Conservation (phyloP, 2,329 filamentous ascomycete species). For the Didymella lethalis region DNA sequence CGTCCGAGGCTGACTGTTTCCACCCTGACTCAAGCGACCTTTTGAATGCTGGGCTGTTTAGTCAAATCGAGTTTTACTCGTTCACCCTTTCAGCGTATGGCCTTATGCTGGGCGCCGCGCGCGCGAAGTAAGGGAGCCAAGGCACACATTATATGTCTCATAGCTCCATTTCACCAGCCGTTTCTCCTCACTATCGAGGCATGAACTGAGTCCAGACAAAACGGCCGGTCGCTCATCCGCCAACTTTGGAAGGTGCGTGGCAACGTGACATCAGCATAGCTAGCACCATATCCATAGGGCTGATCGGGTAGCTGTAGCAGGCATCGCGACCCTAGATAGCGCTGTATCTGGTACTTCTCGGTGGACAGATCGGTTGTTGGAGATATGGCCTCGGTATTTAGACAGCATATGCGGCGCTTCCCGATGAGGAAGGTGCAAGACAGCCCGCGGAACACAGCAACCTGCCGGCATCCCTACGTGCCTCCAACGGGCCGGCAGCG, state of each 20-base stretch:
- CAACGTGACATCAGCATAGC: constrained; percentile 16
- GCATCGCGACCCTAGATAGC: neutral
- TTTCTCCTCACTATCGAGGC: constrained; percentile 4
- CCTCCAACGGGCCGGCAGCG: neutral
- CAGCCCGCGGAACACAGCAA: constrained; percentile 6
- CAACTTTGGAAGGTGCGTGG: constrained; percentile 13
- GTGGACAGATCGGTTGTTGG: constrained; percentile 4
- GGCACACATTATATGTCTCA: constrained; percentile 7
- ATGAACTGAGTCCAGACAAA: constrained; percentile 9
- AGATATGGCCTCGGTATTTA: constrained; percentile 5
- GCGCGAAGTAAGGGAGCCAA: constrained; percentile 17
- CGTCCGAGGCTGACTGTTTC: neutral
- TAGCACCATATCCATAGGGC: neutral
- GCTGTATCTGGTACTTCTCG: constrained; percentile 3
- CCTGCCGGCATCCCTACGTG: neutral
- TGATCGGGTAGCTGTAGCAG: constrained; percentile 2
- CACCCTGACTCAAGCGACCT: neutral
- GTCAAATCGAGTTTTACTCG: neutral
- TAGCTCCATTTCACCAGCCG: constrained; percentile 11
- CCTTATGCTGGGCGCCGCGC: constrained; percentile 5
- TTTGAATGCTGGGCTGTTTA: constrained; percentile 1
- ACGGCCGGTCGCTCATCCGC: constrained; percentile 2
- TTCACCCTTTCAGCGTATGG: neutral
- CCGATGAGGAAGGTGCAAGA: constrained; percentile 15
- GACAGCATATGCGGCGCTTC: constrained; percentile 13